Evolutionary conservation across 257 asterid species (phyloP), one percentile per base, ranked within the genome.

Genomic region (Solanum clarkiae): DNA sequence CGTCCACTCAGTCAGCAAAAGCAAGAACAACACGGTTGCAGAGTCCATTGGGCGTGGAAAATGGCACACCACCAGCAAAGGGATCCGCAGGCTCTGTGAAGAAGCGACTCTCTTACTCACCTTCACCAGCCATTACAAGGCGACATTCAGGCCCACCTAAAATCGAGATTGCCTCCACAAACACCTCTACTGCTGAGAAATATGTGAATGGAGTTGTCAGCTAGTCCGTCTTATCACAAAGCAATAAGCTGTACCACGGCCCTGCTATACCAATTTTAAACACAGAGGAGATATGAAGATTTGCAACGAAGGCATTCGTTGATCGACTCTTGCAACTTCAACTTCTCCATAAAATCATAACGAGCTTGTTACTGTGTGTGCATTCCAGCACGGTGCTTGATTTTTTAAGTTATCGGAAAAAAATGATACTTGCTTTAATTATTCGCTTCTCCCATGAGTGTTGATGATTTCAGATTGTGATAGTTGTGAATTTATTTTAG

Each of bases 41-140:
- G 47, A 93, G 97, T 66, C 98, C 99, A 0, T 85, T 91, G 47
- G 98, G 92, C 26, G 22, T 88, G 84, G 97, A 93, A 86, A 92
- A 91, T 54, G 93, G 91, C 13, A 77, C 63, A 13, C 84, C 90
- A 10, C 90, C 91, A 0, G 97, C 91, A 74, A 94, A 93, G 87
- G 95, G 89, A 20, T 87, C 95, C 1, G 86, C 59, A 0, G 94
- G 87, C 5, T 53, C 88, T 2, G 97, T 90, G 16, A 94, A 93
- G 94, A 96, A 96, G 85, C 92, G 97, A 53, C 98, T 96, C 10
- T 93, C 98, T 6, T 96, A 72, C 82, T 94, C 99, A 5, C 91
- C 96, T 86, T 94, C 99, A 4, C 98, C 98, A 0, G 99, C 94
- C 85, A 86, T 92, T 71, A 88, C 93, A 3, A 90, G 97, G 92